phyloP scores from a whole-genome alignment of 164 flowering plant genomes.

The Taxillus chinensis region DNA sequence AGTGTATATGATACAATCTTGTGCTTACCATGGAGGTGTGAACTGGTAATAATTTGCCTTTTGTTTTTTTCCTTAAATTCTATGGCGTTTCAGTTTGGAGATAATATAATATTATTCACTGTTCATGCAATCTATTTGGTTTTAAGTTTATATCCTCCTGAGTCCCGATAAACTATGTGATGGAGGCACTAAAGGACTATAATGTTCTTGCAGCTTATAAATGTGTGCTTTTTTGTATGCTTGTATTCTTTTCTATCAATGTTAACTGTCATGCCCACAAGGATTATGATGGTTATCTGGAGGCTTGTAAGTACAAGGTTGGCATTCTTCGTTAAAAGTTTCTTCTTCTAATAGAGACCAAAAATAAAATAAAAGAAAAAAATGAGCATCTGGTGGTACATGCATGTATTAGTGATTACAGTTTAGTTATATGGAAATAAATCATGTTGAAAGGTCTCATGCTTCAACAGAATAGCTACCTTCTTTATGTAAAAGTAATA shows the following conservation, averaged over 20 bases:
- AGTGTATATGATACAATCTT: conserved; percentile 93
- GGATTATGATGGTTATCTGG: conserved; percentile 54
- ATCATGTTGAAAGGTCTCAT: not conserved
- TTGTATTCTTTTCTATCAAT: conserved; percentile 84
- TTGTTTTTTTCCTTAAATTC: no score
- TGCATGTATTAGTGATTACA: not conserved
- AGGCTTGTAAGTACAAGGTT: conserved; percentile 63
- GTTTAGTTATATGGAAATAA: not conserved
- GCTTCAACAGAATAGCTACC: not conserved
- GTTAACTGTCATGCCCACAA: conserved; percentile 88
- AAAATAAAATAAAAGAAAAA: no score
- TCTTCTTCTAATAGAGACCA: no score
- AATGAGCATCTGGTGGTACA: no score
- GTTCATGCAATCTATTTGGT: no score
- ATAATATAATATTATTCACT: no score
- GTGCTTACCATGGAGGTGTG: conserved; percentile 98
- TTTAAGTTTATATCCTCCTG: no score
- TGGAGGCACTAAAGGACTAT: conserved; percentile 1
- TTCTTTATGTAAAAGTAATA: not conserved
- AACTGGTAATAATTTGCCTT: conserved; percentile 48
- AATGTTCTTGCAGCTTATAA: conserved; percentile 66
- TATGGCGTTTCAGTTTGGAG: no score
- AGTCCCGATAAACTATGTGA: no score
- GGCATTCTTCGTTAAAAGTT: conserved; percentile 5
- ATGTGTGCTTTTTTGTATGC: conserved; percentile 91